Evolutionary conservation across 2,329 filamentous ascomycete genomes (phyloP).

Genomic region (Massarina eburnea): DNA sequence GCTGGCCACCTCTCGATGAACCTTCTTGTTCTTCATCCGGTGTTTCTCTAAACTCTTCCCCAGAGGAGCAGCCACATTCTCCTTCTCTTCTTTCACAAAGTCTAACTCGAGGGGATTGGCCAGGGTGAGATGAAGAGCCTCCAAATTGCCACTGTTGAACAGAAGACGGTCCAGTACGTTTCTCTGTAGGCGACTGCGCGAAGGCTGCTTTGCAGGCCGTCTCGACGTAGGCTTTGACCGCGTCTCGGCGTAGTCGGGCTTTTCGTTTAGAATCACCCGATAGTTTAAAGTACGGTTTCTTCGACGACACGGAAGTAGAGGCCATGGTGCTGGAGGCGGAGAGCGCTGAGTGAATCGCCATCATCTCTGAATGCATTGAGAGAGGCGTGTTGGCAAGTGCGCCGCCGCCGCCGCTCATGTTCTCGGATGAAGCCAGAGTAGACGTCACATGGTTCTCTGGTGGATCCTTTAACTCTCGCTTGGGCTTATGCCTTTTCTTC

Average conservation of each 20-base stretch:
- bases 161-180: constrained; percentile 38
- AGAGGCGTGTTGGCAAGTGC: constrained; percentile 46
- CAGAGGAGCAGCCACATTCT: constrained; percentile 15
- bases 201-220: constrained; percentile 43
- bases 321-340: constrained; percentile 48
- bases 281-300: constrained; percentile 56
- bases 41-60: constrained; percentile 37
- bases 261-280: constrained; percentile 52
- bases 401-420: constrained; percentile 38
- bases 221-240: constrained; percentile 50
- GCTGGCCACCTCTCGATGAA: constrained; percentile 27
- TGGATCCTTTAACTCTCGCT: constrained; percentile 8
- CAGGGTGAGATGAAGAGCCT: constrained; percentile 47
- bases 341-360: constrained; percentile 56
- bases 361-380: constrained; percentile 59
- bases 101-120: constrained; percentile 21
- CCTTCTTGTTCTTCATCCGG: constrained; percentile 22
- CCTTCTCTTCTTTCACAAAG: constrained; percentile 27
- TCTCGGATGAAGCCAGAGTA: constrained; percentile 43
- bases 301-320: constrained; percentile 45
- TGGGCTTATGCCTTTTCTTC: constrained; percentile 31
- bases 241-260: constrained; percentile 46
- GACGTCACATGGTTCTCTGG: constrained; percentile 31
- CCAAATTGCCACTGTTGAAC: constrained; percentile 54
- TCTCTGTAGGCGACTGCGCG: constrained; percentile 30